Evolutionary conservation across 2,329 filamentous ascomycete genomes (phyloP), one percentile per base, ranked within the genome.

Genomic region (Xylaria sp.): DNA sequence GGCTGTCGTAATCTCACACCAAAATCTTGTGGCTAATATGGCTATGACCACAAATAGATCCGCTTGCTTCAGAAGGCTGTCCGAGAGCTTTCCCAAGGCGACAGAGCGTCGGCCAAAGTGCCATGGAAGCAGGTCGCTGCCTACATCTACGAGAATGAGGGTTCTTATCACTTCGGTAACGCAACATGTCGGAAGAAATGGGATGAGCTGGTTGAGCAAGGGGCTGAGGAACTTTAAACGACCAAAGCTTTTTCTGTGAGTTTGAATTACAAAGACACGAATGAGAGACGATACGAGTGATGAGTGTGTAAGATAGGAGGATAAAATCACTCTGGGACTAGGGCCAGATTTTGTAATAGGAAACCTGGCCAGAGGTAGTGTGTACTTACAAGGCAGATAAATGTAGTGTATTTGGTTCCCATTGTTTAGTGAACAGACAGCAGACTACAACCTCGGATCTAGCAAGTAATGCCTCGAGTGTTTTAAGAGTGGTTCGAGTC

Each of bases 101-200:
- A 80, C 4, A 73, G 71, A 3, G 71, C 70, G 2, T 73, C 75
- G 2, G 69, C 73, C 67, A 87, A 83, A 73, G 80, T 87, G 12
- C 82, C 85, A 1, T 91, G 89, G 89, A 88, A 88, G 74, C 77
- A 82, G 31, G 85, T 90, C 1, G 84, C 86, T 0, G 80, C 86
- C 23, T 86, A 86, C 72, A 89, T 91, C 48, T 73, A 75, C 15
- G 71, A 80, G 0, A 78, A 85, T 49, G 87, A 86, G 1, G 88
- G 86, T 2, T 85, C 85, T 2, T 90, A 90, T 75, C 81, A 81
- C 56, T 91, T 90, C 74, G 87, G 88, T 9, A 84, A 86, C 71
- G 83, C 86, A 12, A 89, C 88, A 0, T 89, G 87, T 72, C 84
- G 85, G 43, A 88, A 86, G 79, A 85, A 86, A 67, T 90, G 86